phyloP scores from a whole-genome alignment of 768 basidiomycete genomes.

The Pulveroboletus sp. region DNA sequence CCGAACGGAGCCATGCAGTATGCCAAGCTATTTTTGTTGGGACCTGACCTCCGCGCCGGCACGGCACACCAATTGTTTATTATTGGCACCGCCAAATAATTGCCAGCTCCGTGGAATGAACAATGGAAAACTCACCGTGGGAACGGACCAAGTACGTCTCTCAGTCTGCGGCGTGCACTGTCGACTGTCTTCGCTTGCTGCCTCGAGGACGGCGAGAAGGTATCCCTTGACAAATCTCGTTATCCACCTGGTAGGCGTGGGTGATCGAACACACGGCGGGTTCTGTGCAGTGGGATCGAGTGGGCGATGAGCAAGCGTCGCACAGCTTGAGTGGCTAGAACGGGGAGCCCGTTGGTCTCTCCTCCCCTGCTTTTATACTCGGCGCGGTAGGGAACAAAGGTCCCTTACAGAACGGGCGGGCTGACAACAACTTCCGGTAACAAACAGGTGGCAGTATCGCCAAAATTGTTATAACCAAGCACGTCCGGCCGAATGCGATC shows the following conservation, averaged over 20 bases:
- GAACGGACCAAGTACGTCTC: slow-evolving; percentile 15
- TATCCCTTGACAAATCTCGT: slow-evolving; percentile 18
- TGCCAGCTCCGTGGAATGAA: slow-evolving; percentile 22
- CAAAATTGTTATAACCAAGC: background rate
- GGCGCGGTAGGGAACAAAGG: slow-evolving; percentile 3
- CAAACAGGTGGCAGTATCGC: slow-evolving; percentile 6
- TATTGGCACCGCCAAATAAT: slow-evolving; percentile 27
- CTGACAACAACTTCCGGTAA: slow-evolving; percentile 15
- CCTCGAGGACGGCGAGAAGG: slow-evolving; percentile 32
- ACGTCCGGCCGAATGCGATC: slow-evolving; percentile 12
- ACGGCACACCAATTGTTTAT: slow-evolving; percentile 25
- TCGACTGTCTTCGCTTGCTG: slow-evolving; percentile 27
- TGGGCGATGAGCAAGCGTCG: background rate
- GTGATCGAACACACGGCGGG: slow-evolving; percentile 18
- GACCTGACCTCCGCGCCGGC: slow-evolving; percentile 18
- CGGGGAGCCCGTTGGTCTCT: background rate
- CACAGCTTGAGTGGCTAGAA: slow-evolving; percentile 6
- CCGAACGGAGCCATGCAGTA: slow-evolving; percentile 20
- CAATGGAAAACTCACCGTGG: slow-evolving; percentile 32
- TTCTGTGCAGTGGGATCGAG: slow-evolving; percentile 11
- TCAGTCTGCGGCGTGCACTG: slow-evolving; percentile 13
- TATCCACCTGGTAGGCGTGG: slow-evolving; percentile 16
- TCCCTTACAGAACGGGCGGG: slow-evolving; percentile 1
- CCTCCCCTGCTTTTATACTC: slow-evolving; percentile 21
- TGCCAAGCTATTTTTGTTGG: slow-evolving; percentile 14